Evolutionary conservation across 441 rosid genomes (phyloP).

Genomic region (Croton laevigatus): DNA sequence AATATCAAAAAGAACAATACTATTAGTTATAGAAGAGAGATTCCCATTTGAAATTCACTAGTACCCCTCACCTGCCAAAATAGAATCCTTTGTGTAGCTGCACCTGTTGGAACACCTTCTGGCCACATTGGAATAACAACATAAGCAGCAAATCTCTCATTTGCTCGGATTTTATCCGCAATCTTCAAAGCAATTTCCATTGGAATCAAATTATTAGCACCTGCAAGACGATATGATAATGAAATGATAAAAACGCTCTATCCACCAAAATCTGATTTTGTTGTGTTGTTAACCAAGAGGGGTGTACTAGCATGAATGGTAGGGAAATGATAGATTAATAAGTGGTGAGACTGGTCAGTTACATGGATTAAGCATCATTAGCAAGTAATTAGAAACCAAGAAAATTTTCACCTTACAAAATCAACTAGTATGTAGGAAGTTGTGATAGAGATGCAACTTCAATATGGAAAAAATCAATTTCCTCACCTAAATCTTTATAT

Average conservation of each 20-base stretch:
- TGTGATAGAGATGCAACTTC: not conserved
- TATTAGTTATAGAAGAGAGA: not conserved
- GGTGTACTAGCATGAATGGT: not conserved
- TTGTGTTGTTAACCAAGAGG: not conserved
- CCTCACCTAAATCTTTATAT: constrained; percentile 71
- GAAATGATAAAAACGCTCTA: not conserved
- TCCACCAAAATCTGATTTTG: not conserved
- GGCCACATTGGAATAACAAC: constrained; percentile 98
- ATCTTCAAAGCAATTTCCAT: constrained; percentile 98
- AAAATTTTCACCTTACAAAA: not conserved
- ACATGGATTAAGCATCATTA: not conserved
- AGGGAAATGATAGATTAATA: not conserved
- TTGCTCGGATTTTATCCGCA: constrained; percentile 81
- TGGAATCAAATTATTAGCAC: constrained; percentile 95
- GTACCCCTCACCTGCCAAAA: constrained; percentile 81
- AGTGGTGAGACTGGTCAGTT: not conserved
- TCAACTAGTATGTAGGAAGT: not conserved
- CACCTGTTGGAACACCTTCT: constrained; percentile 87
- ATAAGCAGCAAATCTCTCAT: constrained; percentile 93
- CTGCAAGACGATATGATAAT: constrained; percentile 34
- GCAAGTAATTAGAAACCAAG: not conserved
- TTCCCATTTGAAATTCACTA: constrained; percentile 13
- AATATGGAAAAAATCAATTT: constrained; percentile 9
- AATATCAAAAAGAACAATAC: not conserved
- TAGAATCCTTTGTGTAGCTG: constrained; percentile 87